These are phyloP conservation scores for Mycena leptocephala DNA, from an alignment of 768 basidiomycete genomes.

Conservation along the genomic window DNA sequence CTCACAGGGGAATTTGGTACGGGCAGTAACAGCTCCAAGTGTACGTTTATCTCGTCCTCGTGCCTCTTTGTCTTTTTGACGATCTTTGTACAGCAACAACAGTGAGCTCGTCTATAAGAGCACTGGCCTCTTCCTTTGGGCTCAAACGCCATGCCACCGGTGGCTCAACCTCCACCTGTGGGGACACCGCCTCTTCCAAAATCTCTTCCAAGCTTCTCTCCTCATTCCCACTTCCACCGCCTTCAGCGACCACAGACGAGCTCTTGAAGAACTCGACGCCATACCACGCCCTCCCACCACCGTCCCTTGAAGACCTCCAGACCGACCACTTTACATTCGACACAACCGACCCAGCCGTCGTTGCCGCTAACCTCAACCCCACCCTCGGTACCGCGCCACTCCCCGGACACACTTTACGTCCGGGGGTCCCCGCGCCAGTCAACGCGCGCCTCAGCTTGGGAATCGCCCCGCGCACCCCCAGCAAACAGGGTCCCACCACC, in stretches of 20 bases:
- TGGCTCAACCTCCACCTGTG: slow-evolving; percentile 38
- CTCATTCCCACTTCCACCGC: slow-evolving; percentile 34
- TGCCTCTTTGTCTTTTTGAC: slow-evolving; percentile 33
- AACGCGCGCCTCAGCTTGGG: slow-evolving; percentile 77
- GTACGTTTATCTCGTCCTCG: slow-evolving; percentile 54
- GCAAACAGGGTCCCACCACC: slow-evolving; percentile 61
- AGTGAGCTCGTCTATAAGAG: slow-evolving; percentile 82
- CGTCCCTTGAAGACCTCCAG: slow-evolving; percentile 50
- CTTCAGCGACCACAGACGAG: slow-evolving; percentile 48
- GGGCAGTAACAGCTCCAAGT: slow-evolving; percentile 66
- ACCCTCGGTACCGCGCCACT: slow-evolving; percentile 60
- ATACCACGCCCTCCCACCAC: slow-evolving; percentile 57
- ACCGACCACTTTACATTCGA: slow-evolving; percentile 68
- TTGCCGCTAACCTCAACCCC: slow-evolving; percentile 50
- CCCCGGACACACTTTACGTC: slow-evolving; percentile 72
- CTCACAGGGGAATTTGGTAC: slow-evolving; percentile 83
- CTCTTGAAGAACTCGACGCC: slow-evolving; percentile 59
- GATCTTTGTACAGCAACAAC: slow-evolving; percentile 57
- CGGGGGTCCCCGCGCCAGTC: slow-evolving; percentile 73
- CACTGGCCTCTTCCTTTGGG: slow-evolving; percentile 83
- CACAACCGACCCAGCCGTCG: slow-evolving; percentile 33
- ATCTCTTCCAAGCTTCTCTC: slow-evolving; percentile 37
- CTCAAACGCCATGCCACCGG: slow-evolving; percentile 65
- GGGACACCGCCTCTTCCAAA: slow-evolving; percentile 39
- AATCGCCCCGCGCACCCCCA: slow-evolving; percentile 56